Evolutionary conservation across 345 rosid species (phyloP).

Genomic region (Zanthoxylum bungeanum): DNA sequence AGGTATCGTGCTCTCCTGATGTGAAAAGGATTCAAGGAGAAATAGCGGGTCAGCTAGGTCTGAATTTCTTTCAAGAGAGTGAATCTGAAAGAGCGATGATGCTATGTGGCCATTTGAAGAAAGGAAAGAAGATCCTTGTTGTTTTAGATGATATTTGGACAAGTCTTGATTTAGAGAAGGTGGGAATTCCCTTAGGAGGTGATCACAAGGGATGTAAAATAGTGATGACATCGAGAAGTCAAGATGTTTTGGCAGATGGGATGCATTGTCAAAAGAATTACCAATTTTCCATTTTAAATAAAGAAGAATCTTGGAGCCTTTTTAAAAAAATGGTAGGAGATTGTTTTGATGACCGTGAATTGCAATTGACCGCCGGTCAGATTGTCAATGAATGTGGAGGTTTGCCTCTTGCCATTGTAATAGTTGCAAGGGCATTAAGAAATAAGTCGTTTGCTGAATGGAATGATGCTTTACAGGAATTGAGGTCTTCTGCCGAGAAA

Average conservation of each 20-base stretch:
- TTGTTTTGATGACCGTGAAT: neutral
- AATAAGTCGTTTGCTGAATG: neutral
- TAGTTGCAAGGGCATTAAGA: slow-evolving; percentile 20
- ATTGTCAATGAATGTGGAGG: slow-evolving; percentile 25
- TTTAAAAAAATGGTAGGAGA: slow-evolving; percentile 20
- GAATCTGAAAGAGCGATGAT: neutral
- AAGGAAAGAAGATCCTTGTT: slow-evolving; percentile 16
- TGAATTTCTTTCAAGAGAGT: neutral
- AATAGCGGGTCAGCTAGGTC: neutral
- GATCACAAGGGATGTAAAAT: neutral
- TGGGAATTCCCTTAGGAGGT: slow-evolving; percentile 8
- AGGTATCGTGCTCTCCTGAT: neutral
- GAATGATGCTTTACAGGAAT: slow-evolving; percentile 16
- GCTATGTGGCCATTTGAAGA: neutral
- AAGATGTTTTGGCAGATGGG: neutral
- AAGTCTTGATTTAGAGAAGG: neutral
- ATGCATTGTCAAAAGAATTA: neutral
- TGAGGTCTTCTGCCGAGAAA: neutral
- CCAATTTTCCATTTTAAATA: neutral
- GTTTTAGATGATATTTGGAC: slow-evolving; percentile 14
- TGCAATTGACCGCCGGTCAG: slow-evolving; percentile 11
- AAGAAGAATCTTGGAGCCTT: slow-evolving; percentile 17
- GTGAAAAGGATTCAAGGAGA: neutral
- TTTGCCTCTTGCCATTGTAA: neutral
- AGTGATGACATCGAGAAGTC: neutral